Evolutionary conservation across 495 filamentous ascomycete species (phyloP).

Genomic region (Penicillium ochrochloron): DNA sequence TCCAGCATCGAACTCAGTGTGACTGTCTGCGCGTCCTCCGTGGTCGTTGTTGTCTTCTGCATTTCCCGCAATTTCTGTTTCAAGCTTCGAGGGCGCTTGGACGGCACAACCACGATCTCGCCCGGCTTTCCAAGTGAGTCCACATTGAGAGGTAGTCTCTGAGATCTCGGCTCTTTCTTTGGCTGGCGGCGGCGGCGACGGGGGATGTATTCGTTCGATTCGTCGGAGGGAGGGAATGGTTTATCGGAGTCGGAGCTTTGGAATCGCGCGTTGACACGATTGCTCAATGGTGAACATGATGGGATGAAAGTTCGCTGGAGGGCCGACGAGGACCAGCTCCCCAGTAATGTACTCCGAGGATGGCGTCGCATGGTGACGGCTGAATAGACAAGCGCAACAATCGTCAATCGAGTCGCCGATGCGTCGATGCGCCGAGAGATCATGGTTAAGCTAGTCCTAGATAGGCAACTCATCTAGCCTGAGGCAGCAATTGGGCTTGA

Average conservation of each 20-base stretch:
- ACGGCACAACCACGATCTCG: slow-evolving; percentile 45
- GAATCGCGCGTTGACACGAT: slow-evolving; percentile 3
- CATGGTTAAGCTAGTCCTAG: background rate
- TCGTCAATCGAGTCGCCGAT: background rate
- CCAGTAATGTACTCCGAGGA: slow-evolving; percentile 1
- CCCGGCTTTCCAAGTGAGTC: slow-evolving; percentile 46
- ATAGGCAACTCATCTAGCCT: slow-evolving; percentile 3
- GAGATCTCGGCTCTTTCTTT: background rate
- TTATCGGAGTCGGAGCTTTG: slow-evolving; percentile 15
- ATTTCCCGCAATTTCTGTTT: slow-evolving; percentile 9
- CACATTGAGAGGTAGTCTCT: slow-evolving; percentile 33
- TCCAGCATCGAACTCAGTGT: slow-evolving; percentile 35
- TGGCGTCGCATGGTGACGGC: slow-evolving; percentile 12
- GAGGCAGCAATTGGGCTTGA: background rate
- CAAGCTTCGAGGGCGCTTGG: slow-evolving; percentile 18
- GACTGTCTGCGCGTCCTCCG: slow-evolving; percentile 11
- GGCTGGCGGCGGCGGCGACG: slow-evolving; percentile 1
- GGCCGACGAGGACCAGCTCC: background rate
- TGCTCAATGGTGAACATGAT: background rate
- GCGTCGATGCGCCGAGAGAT: slow-evolving; percentile 3
- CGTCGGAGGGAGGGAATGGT: background rate
- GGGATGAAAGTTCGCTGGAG: background rate
- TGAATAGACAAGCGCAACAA: background rate
- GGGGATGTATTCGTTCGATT: slow-evolving; percentile 4
- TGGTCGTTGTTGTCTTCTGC: background rate